Evolutionary conservation across 2,329 filamentous ascomycete genomes (phyloP).

Genomic region (Fusarium nisikadoi): DNA sequence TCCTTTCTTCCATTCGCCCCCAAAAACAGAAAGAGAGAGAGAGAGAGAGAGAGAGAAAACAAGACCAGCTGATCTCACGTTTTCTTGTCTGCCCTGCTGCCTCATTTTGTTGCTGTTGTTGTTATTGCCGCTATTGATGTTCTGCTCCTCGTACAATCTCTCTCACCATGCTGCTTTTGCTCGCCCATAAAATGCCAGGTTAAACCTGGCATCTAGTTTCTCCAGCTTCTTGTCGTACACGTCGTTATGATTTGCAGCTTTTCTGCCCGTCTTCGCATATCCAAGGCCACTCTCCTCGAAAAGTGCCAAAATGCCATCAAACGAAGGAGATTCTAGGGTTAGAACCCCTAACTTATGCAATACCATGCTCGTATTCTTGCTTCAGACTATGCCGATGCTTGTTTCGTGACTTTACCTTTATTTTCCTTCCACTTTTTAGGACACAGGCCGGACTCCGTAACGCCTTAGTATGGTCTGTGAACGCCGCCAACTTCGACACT

Average conservation of each 20-base stretch:
- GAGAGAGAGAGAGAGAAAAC: conserved; percentile 5
- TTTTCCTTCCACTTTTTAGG: conserved; percentile 7
- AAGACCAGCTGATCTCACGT: background rate
- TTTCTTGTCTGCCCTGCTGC: conserved; percentile 1
- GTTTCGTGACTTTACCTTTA: background rate
- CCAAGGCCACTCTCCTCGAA: conserved; percentile 1
- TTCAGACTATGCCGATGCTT: background rate
- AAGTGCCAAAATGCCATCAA: conserved; percentile 21
- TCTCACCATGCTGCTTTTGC: conserved; percentile 9
- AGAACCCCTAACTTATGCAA: conserved; percentile 34
- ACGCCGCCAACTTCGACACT: background rate
- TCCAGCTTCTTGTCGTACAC: conserved; percentile 37
- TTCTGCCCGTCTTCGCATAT: background rate
- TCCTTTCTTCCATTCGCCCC: conserved; percentile 10
- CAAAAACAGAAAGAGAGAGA: conserved; percentile 11
- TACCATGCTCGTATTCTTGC: conserved; percentile 6
- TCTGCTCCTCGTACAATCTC: conserved; percentile 37
- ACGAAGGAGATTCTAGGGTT: conserved; percentile 28
- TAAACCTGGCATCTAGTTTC: conserved; percentile 9
- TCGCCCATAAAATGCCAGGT: background rate
- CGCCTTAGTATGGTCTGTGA: conserved; percentile 18
- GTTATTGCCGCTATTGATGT: background rate
- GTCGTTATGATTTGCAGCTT: conserved; percentile 25
- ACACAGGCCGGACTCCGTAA: conserved; percentile 4
- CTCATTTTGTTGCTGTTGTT: conserved; percentile 1